Percentiles rank a stretch among this genome's conserved stretches.
Evolutionary conservation across 2,329 filamentous ascomycete genomes (phyloP).

Genomic region (Magnaporthiopsis rhizophila): DNA sequence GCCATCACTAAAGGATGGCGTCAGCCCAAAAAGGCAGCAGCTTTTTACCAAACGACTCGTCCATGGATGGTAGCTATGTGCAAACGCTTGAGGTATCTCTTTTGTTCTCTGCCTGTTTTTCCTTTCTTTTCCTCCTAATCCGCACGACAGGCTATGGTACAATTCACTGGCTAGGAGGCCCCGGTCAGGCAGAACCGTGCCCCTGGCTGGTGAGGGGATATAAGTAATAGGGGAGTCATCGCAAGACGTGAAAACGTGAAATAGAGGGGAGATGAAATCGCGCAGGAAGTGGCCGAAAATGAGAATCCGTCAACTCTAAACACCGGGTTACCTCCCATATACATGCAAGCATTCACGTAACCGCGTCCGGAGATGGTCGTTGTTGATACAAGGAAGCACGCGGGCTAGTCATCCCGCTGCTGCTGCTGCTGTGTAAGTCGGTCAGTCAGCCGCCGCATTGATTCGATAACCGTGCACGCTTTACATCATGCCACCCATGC

Average conservation of each 20-base stretch:
- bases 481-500: constrained; percentile 58
- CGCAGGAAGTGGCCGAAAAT: neutral
- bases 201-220: neutral
- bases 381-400: constrained; percentile 5
- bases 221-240: neutral
- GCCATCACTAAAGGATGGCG: neutral
- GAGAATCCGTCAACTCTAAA: constrained; percentile 1
- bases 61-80: neutral
- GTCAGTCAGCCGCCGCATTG: neutral
- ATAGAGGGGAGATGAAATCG: neutral
- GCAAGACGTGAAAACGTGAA: neutral
- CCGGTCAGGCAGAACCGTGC: neutral
- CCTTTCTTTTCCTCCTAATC: neutral
- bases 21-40: neutral
- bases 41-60: neutral
- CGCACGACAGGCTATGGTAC: neutral
- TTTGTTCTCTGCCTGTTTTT: neutral
- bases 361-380: neutral
- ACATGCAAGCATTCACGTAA: constrained; percentile 2
- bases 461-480: constrained; percentile 4
- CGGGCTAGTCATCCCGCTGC: neutral
- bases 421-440: neutral
- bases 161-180: neutral
- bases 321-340: constrained; percentile 1
- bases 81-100: neutral